Base-by-base conservation (phyloP, 163 green algal species). In the Scenedesmus sp. region DNA sequence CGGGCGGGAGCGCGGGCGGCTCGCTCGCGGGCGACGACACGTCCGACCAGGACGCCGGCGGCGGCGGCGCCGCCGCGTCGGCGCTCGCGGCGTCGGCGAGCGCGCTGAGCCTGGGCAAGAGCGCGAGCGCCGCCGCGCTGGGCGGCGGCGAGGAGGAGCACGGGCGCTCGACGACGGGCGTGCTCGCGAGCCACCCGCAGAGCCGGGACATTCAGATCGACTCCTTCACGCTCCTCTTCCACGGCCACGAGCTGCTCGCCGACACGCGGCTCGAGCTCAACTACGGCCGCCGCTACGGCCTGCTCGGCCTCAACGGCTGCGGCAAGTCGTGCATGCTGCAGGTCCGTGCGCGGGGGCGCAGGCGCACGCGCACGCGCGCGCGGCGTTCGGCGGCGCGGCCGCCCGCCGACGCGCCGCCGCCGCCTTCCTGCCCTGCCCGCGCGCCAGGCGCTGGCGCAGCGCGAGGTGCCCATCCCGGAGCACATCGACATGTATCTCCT, bases 401-500 rank as follows among this genome's bases (percentile, higher is more conserved):
- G n/a, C n/a, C n/a, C n/a, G n/a, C n/a, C n/a, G n/a, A n/a, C n/a
- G n/a, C n/a, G n/a, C n/a, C n/a, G n/a, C n/a, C n/a, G n/a, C n/a
- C n/a, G n/a, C n/a, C n/a, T n/a, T n/a, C n/a, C n/a, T n/a, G n/a
- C n/a, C n/a, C 28, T 33, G 20, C 20, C 24, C 28, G 28, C 50
- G 36, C 88, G 98, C 15, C 91, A 96, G 75, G 91, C 90, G 18
- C 83, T 99, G 34, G 94, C 90, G 0, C 83, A 84, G 0, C 83
- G 93, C 33, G 95, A 98, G 77, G 78, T 98, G n/a, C 87, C 91
- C 42, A 98, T 98, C 70, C 94, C 95, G 4, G 85, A 93, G 17
- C 94, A 98, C 88, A 97, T 99, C 20, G 93, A 98, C 76, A 90
- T 97, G 29, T 98, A 96, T 87, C 90, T 96, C 75, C 82, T 99